phyloP scores from a whole-genome alignment of 495 filamentous ascomycete genomes.

The Stereocaulon alpinum region DNA sequence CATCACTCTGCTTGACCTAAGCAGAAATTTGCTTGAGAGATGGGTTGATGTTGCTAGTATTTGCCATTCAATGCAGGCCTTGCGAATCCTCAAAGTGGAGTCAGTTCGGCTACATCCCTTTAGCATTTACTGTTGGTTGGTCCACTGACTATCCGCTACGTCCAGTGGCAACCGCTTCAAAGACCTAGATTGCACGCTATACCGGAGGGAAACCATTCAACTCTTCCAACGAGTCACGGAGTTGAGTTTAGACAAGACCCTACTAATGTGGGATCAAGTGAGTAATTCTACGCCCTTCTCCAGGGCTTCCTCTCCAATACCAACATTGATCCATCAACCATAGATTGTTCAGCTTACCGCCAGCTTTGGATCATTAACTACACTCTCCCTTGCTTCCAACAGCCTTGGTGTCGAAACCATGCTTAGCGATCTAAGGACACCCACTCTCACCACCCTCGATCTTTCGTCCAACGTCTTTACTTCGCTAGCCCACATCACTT shows the following conservation, averaged over 20 bases:
- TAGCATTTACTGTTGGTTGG: neutral
- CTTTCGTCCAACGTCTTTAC: constrained; percentile 69
- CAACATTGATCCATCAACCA: neutral
- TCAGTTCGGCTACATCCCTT: constrained; percentile 30
- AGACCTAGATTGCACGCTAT: constrained; percentile 20
- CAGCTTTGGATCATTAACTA: constrained; percentile 52
- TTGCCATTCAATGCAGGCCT: constrained; percentile 49
- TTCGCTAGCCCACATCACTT: constrained; percentile 45
- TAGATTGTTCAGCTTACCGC: constrained; percentile 3
- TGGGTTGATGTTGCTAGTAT: constrained; percentile 58
- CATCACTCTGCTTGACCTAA: constrained; percentile 75
- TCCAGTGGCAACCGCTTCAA: constrained; percentile 69
- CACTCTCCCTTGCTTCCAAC: constrained; percentile 49
- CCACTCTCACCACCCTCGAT: constrained; percentile 46
- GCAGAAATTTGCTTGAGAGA: constrained; percentile 65
- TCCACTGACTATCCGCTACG: neutral
- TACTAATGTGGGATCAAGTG: constrained; percentile 35
- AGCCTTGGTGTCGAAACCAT: constrained; percentile 26
- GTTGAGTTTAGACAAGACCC: constrained; percentile 61
- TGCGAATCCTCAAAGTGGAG: constrained; percentile 63
- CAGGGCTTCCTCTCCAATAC: neutral
- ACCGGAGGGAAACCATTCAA: neutral
- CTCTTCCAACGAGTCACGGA: constrained; percentile 50
- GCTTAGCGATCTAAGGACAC: constrained; percentile 1
- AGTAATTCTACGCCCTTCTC: neutral